Base-by-base conservation (phyloP, 2,329 filamentous ascomycete genomes). In the Malbranchea cinnamomea region DNA sequence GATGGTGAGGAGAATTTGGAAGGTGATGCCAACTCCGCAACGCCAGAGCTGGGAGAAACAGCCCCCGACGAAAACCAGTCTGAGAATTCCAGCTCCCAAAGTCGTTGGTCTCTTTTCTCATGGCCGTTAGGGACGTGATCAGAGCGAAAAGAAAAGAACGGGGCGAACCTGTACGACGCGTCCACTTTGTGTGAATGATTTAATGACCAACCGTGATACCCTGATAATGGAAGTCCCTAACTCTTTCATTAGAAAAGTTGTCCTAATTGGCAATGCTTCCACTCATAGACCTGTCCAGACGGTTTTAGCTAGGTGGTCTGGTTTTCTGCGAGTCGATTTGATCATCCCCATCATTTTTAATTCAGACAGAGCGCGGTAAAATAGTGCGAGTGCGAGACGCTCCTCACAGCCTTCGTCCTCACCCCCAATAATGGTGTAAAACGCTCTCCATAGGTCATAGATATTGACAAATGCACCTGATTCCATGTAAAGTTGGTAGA, bases 241-340 rank as follows among this genome's bases (percentile, higher is more conserved):
- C n/a, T n/a, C n/a, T n/a, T n/a, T n/a, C n/a, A n/a, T n/a, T n/a
- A n/a, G n/a, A n/a, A n/a, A n/a, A n/a, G n/a, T n/a, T n/a, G n/a
- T n/a, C n/a, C n/a, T n/a, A n/a, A n/a, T n/a, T n/a, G n/a, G n/a
- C n/a, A n/a, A n/a, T n/a, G n/a, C n/a, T n/a, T n/a, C n/a, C n/a
- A n/a, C n/a, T 37, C 31, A 46, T 24, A 46, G 33, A 6, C 87
- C 89, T 50, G 79, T 84, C 73, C 76, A 81, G 30, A 65, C 60
- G 20, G 84, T 65, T 61, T 94, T 95, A 22, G 82, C 76, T 42
- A 95, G 62, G 56, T 95, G 87, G 50, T 95, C 89, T 14, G 75
- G 72, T 63, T 92, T 93, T 63, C 85, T 93, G 56, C 78, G 80
- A 47, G 78, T 95, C 37, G 69, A 67, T 60, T 89, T 94, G 37